Evolutionary conservation across 345 rosid species (phyloP), one percentile per base, ranked within the genome.

Genomic region (Hypericum androsaemum): DNA sequence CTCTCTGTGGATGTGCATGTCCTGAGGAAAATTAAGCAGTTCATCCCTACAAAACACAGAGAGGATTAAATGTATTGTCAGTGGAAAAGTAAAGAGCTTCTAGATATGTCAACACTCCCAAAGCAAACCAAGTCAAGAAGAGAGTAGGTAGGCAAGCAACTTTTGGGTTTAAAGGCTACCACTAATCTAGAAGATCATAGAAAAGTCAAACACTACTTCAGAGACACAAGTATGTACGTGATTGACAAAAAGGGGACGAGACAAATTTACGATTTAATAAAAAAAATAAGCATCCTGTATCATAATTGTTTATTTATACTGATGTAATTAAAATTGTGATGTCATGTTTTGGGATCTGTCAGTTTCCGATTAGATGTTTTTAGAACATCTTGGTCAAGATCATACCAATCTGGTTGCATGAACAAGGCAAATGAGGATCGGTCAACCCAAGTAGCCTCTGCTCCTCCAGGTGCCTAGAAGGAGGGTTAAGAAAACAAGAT

Each of bases 381-480:
- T 39, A 14, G 7, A 32, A 41, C 39, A 7, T 40, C 35, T 43
- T 47, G 50, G 50, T 15, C 8, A 28, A 10, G 43, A 43, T 41
- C 60, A 32, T 82, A 86, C 96, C 98, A 90, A 66, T 90, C 96
- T 38, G 95, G 98, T 72, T 90, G 95, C 96, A 86, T 90, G 71
- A 86, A 86, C 50, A 90, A 74, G 65, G 98, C 92, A 69, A 84
- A 90, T 41, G 96, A 84, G 10, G 98, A 84, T 41, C 92, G 73
- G 47, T 86, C 92, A 63, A 90, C 62, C 43, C 87, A 83, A 41
- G 56, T 51, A 69, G 81, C 75, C 10, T 69, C 79, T 49, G 71
- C 84, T 65, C 90, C 98, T 59, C 70, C 72, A 45, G 96, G 89
- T 12, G 98, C 95, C 98, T 89, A 60, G 57, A 39, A 36, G 58